Evolutionary conservation across 441 rosid genomes (phyloP).

Genomic region (Dalechampia spathulata): DNA sequence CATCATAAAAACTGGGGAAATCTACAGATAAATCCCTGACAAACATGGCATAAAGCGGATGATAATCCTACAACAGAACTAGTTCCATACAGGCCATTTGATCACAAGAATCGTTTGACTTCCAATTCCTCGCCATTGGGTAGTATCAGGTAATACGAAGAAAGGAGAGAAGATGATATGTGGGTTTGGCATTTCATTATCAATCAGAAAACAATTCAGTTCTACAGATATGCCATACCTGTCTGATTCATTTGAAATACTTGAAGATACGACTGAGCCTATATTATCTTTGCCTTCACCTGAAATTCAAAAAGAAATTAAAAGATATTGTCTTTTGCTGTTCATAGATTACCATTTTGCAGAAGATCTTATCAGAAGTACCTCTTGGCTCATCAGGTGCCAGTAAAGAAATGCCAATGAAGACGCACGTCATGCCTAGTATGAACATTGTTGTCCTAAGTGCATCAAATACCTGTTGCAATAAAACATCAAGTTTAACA

Average conservation of each 20-base stretch:
- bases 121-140: too few relatives aligned
- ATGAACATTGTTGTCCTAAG: slow-evolving; percentile 91
- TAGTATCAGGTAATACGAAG: too few relatives aligned
- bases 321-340: background rate
- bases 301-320: slow-evolving; percentile 22
- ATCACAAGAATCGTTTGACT: too few relatives aligned
- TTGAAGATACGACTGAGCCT: slow-evolving; percentile 35
- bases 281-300: slow-evolving; percentile 70
- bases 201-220: too few relatives aligned
- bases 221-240: slow-evolving; percentile 33
- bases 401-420: slow-evolving; percentile 78
- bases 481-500: slow-evolving; percentile 14
- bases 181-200: too few relatives aligned
- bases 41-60: background rate
- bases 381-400: slow-evolving; percentile 97
- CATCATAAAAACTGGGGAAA: background rate
- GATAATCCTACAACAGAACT: background rate
- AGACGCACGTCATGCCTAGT: slow-evolving; percentile 79
- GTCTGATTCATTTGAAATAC: slow-evolving; percentile 54
- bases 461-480: slow-evolving; percentile 72
- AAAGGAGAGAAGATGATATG: too few relatives aligned
- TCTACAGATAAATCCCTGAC: background rate
- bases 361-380: slow-evolving; percentile 11
- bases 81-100: background rate
- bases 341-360: background rate